Evolutionary conservation across 345 rosid species (phyloP), one percentile per base, ranked within the genome.

Genomic region (Corymbia maculata): DNA sequence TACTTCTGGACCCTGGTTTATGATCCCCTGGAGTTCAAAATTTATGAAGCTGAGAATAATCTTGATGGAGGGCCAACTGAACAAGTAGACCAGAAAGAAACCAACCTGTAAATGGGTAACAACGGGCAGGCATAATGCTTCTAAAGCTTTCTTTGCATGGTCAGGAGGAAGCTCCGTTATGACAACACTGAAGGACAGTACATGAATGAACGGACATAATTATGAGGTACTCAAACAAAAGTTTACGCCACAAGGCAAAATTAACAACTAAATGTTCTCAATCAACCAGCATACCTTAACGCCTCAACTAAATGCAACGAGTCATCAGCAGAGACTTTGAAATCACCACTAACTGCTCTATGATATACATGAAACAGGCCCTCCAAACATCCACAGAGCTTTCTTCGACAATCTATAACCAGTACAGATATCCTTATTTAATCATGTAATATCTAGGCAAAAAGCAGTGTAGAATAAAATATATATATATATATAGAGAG

Each of bases 291-390:
- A 26, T 92, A 98, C 99, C 99, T 95, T 87, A 98, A 94, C 85
- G 99, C 99, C 93, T 98, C 99, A 21, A 98, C 99, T 52, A 98
- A 92, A 91, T 96, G 95, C 91, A 97, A 90, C 9, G 98, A 95
- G 91, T 98, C 99, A 90, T 95, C 99, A 6, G 98, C 95, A 88
- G 98, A 95, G 85, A 95, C 96, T 94, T 96, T 98, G 88, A 94
- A 94, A 92, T 94, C 95, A 70, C 96, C 98, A 87, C 92, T 95
- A 57, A 96, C 93, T 89, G 99, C 97, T 90, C 93, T 93, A 87
- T 92, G 95, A 90, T 98, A 98, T 92, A 98, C 93, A 50, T 92
- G 91, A 89, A 95, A 97, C 86, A 98, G 96, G 87, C 94, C 96
- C 51, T 96, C 96, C 90, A 96, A 93, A 92, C 94, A 94, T 87